Base-by-base conservation (phyloP, 768 basidiomycete species). In the Imleria badia region DNA sequence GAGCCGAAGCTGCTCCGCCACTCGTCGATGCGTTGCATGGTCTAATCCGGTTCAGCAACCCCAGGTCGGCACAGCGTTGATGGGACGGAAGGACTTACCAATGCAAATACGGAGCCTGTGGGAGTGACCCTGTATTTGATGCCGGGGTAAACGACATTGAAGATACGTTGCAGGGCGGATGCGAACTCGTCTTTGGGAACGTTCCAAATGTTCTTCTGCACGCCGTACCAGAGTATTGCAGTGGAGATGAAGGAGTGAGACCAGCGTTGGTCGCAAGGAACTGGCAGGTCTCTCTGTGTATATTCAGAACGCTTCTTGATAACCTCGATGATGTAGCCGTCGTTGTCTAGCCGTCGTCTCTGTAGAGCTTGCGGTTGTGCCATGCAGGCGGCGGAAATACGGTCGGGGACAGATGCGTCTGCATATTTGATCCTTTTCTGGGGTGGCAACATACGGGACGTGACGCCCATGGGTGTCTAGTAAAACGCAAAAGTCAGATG, bases 171-270 rank as follows among this genome's bases (percentile, higher is more conserved):
- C 3, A 53, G 23, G 19, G 53, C 45, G 4, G 40, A 41, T 3
- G 50, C 15, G 23, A 51, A n/a, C 11, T 52, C 23, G 6, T 33
- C 22, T 10, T 19, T 14, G 5, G 45, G 39, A 9, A 53, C 45
- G 9, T 41, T 33, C 52, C 52, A 53, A 17, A 53, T 11, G 14
- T 45, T 45, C 4, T 35, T 33, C 26, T 34, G 51, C 19, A 39
- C 50, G 31, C 43, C 53, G 36, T 53, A 54, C 41, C 52, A 53
- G 30, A 55, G 54, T 20, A 52, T 44, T 15, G 49, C 35, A 4
- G 54, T 55, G 42, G 54, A 52, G 29, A 51, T 17, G 41, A 51
- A 50, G 8, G 33, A 41, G n/a, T 40, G 52, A 10, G 52, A 54
- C 41, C 48, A 50, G 13, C 48, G 48, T n/a, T 38, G 34, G 35